Evolutionary conservation across 2,329 filamentous ascomycete species (phyloP).

Genomic region (Fusarium buxicola): DNA sequence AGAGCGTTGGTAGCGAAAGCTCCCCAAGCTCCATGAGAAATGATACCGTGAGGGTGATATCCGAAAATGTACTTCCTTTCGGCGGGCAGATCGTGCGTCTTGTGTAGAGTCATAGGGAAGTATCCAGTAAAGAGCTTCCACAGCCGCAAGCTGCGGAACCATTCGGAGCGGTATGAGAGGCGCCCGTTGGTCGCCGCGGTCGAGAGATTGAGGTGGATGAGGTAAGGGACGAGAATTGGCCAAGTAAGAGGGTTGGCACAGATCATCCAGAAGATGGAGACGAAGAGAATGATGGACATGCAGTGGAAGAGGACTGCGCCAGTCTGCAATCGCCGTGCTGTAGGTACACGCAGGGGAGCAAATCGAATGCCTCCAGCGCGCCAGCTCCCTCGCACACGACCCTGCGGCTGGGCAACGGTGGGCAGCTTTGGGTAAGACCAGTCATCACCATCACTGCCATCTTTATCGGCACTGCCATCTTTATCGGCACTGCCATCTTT

Average conservation of each 20-base stretch:
- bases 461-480: slow-evolving; percentile 21
- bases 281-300: slow-evolving; percentile 74
- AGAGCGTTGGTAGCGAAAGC: slow-evolving; percentile 92
- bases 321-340: slow-evolving; percentile 79
- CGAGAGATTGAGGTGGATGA: slow-evolving; percentile 86
- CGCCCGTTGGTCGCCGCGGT: slow-evolving; percentile 80
- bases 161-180: slow-evolving; percentile 78
- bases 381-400: slow-evolving; percentile 49
- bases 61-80: slow-evolving; percentile 96
- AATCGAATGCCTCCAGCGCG: slow-evolving; percentile 75
- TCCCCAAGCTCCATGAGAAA: slow-evolving; percentile 93
- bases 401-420: slow-evolving; percentile 25
- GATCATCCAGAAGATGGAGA: slow-evolving; percentile 88
- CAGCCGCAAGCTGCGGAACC: slow-evolving; percentile 76
- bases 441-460: slow-evolving; percentile 20
- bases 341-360: slow-evolving; percentile 81
- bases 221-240: slow-evolving; percentile 81
- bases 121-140: slow-evolving; percentile 95
- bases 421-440: slow-evolving; percentile 47
- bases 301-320: slow-evolving; percentile 81
- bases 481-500: slow-evolving; percentile 21
- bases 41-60: slow-evolving; percentile 97
- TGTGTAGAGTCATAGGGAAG: slow-evolving; percentile 89
- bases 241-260: slow-evolving; percentile 93
- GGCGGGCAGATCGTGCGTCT: slow-evolving; percentile 80